Conservation (phyloP, 1,284 basidiomycete species). For the Cryptococcus hybrid region DNA sequence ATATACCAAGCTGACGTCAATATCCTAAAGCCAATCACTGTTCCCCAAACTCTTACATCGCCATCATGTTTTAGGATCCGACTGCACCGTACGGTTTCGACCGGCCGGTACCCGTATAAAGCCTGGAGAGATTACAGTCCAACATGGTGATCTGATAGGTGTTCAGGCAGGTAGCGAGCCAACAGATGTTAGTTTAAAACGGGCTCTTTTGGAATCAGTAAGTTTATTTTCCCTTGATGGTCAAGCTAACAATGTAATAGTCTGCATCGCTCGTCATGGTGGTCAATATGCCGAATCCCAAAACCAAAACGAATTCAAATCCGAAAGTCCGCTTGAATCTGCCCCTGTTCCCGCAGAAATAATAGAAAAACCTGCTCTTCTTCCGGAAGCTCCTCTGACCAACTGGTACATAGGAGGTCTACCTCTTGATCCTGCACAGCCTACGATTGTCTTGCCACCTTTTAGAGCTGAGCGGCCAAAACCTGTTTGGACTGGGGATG, state of each 20-base stretch:
- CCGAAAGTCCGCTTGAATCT: too few species aligned
- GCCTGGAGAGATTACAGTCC: slow-evolving; percentile 24
- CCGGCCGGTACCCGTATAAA: slow-evolving; percentile 8
- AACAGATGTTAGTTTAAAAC: slow-evolving; percentile 29
- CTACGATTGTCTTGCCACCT: not conserved
- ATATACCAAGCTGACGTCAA: not conserved
- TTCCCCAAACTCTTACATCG: slow-evolving; percentile 9
- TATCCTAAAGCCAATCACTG: not conserved
- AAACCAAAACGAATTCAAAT: too few species aligned
- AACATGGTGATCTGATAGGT: slow-evolving; percentile 43
- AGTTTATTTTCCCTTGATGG: slow-evolving; percentile 4
- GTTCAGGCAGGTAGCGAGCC: slow-evolving; percentile 22
- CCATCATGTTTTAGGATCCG: slow-evolving; percentile 33
- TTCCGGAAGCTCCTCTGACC: not conserved
- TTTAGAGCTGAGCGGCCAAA: not conserved
- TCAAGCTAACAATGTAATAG: not conserved
- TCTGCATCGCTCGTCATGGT: slow-evolving; percentile 21
- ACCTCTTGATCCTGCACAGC: not conserved
- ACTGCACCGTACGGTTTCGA: slow-evolving; percentile 16
- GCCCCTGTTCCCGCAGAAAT: not conserved
- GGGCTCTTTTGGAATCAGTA: slow-evolving; percentile 40
- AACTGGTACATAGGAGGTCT: slow-evolving; percentile 1
- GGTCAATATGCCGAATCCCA: not conserved
- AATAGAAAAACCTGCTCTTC: not conserved
- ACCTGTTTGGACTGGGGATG: not conserved